Evolutionary conservation across 495 filamentous ascomycete genomes (phyloP).

Genomic region (Lasiosphaeria ovina): DNA sequence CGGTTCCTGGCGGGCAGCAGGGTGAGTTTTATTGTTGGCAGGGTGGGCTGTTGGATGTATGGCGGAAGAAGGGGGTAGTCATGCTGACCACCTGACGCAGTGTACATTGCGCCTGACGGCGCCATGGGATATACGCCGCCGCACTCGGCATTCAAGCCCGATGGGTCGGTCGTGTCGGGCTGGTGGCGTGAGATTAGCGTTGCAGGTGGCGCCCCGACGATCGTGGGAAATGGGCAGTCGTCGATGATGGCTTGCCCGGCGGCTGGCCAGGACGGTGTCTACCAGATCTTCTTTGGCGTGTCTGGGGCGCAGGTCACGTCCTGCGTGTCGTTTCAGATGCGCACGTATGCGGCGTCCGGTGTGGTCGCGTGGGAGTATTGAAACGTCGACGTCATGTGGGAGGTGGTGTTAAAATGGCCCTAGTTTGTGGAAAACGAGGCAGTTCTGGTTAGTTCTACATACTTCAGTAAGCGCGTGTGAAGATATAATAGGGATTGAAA

Average conservation of each 20-base stretch:
- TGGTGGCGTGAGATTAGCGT: constrained; percentile 4
- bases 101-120: constrained; percentile 5
- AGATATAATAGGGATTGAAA: no score
- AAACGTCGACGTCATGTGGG: neutral
- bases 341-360: neutral
- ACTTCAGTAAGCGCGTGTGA: no score
- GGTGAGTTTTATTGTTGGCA: neutral
- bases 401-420: neutral
- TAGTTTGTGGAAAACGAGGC: no score
- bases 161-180: neutral
- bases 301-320: neutral
- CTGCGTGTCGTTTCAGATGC: constrained; percentile 1
- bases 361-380: constrained; percentile 4
- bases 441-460: no score
- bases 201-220: neutral
- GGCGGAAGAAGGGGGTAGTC: neutral
- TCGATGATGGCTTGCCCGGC: neutral
- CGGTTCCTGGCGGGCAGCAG: constrained; percentile 1
- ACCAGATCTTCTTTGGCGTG: neutral
- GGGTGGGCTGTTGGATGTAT: neutral
- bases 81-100: neutral
- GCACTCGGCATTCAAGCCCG: constrained; percentile 3
- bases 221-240: neutral
- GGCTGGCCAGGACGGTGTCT: neutral
- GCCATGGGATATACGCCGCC: constrained; percentile 3